phyloP scores from a whole-genome alignment of 129 eudicot genomes.

The Artemisia annua region DNA sequence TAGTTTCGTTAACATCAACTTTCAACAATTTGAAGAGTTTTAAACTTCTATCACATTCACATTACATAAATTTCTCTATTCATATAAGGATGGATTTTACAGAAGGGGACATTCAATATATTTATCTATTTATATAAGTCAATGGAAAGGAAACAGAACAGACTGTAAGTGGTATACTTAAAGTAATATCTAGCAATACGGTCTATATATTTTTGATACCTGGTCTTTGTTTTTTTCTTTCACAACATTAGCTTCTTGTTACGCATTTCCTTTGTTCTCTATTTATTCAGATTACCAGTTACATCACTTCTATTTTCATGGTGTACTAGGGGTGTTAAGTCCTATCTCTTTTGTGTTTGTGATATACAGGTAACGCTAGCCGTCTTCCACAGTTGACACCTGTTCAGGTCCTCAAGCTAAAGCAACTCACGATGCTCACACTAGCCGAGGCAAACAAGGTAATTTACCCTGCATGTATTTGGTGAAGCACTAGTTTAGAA shows the following conservation, averaged over 20 bases:
- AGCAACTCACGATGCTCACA: conserved; percentile 89
- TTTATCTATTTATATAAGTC: background rate
- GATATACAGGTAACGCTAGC: conserved; percentile 54
- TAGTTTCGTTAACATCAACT: background rate
- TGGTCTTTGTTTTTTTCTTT: background rate
- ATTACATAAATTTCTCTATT: no score
- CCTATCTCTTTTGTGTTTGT: conserved; percentile 11
- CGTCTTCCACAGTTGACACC: conserved; percentile 73
- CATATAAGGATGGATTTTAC: background rate
- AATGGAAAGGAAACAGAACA: no score
- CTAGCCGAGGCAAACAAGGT: conserved; percentile 93
- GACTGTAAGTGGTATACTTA: no score
- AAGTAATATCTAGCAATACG: background rate
- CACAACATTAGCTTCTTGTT: background rate
- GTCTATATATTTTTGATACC: background rate
- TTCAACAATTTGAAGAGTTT: no score
- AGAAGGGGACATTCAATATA: background rate
- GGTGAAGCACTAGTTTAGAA: conserved; percentile 11
- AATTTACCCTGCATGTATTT: conserved; percentile 9
- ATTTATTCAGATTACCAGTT: background rate
- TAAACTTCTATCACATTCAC: no score
- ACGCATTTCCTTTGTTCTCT: background rate
- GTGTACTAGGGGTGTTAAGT: background rate
- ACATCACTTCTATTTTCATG: conserved; percentile 1
- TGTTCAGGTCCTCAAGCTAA: conserved; percentile 84